Evolutionary conservation across 768 basidiomycete genomes (phyloP), one percentile per base, ranked within the genome.

Genomic region (Naematelia aurantialba): DNA sequence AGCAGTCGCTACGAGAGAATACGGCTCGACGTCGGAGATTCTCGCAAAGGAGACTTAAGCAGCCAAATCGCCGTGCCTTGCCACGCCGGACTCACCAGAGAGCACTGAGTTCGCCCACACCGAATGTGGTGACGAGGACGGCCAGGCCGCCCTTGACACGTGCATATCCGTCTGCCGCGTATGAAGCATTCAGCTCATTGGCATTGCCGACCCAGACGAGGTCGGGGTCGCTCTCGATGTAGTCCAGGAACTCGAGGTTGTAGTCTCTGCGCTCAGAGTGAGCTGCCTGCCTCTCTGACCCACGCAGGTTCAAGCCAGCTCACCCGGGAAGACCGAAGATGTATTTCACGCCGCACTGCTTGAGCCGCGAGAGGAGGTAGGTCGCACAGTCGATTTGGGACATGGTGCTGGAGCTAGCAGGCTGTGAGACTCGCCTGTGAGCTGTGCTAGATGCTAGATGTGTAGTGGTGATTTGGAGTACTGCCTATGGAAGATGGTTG

Each of bases 111-210:
- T 96, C 92, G 14, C 92, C 92, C n/a, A 96, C 92, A 55, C 92
- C 92, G 64, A 92, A 94, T 1, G 80, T 96, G 11, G 92, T 94
- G 29, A 73, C 63, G 30, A 65, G 83, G 81, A 69, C 76, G 2
- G 69, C 67, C 47, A 75, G 65, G 31, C 51, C 61, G 45, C 86
- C 84, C 65, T 91, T 93, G 53, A 92, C 85, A 58, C 93, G 83
- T 19, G 92, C 89, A 75, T 94, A 94, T 11, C 92, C 92, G 70
- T 93, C 91, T 0, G 89, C 89, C 14, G 92, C 92, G 76, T 96
- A 96, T 0, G 89, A 82, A 48, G 73, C 66, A 52, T 72, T 74
- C 19, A 74, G 62, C 66, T 76, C 75, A 60, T 76, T 74, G 54
- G 72, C 74, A 70, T 89, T 89, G 3, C 91, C 92, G 54, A 92